Evolutionary conservation across 2,329 filamentous ascomycete species (phyloP), one percentile per base, ranked within the genome.

Genomic region (Pyrenophora seminiperda): DNA sequence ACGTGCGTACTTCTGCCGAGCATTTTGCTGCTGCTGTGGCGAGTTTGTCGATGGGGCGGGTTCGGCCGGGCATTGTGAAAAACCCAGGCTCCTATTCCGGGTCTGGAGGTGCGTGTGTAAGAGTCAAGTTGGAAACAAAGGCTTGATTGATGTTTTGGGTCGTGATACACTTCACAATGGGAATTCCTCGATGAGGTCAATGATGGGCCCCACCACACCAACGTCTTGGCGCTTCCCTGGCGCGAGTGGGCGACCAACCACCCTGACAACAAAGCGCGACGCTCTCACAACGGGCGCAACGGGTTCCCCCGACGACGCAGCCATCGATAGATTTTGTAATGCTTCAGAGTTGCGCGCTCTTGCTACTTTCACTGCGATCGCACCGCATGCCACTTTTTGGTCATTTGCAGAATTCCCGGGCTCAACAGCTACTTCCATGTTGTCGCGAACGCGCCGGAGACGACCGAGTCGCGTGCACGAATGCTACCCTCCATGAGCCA

Each of bases 1-100:
- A 38, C 37, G 32, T 39, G 7, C 72, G 31, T 72, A 88, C 86
- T 78, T 90, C 85, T 41, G 77, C 74, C 6, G 84, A 82, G 72
- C 87, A 90, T 72, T 86, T 85, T 13, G 81, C 82, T 13, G 81
- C 80, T 1, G 86, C 85, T 54, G 82, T 77, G 13, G 86, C 86
- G 63, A 90, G 81, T 58, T 85, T 88, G 66, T 89, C 84, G 56
- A 90, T 83, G 17, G 87, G 87, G 54, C 85, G 78, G 50, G 79
- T 82, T 56, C 79, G 62, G 31, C 51, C 62, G 5, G 68, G 64
- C 68, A 72, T 72, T 10, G 36, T 20, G 2, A n/a, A 14, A 15
- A 37, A 2, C 20, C 27, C 33, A 6, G 27, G 27, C 20, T 7
- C 7, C 10, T 10, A n/a, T 19, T 17, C 27, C 11, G n/a, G 32